Evolutionary conservation across 108 stramenopile species (phyloP), one percentile per base, ranked within the genome.

Genomic region (Skeletonema costatum): DNA sequence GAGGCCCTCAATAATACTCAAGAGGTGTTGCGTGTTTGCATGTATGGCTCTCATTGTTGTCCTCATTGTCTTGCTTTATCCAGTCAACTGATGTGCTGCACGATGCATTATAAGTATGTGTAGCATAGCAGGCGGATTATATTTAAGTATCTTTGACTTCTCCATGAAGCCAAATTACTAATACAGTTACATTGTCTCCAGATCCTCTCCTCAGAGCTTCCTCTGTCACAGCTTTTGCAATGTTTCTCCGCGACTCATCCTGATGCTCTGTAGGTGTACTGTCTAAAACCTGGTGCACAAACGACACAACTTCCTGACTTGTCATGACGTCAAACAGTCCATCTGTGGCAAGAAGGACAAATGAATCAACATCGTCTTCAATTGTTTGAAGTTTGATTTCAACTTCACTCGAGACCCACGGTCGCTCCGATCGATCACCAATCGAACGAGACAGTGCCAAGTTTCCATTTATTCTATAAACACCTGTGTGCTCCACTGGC

Each of bases 381-480:
- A 86, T 31, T 11, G 75, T 63, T 30, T 87, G 74, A 35, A 76
- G 70, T 38, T 71, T 73, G n/a, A 99, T 84, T 19, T 99, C 98
- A 0, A 92, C 91, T 42, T 91, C 89, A 31, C 85, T 88, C 38
- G 78, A 88, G 4, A 99, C 94, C 63, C 80, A 84, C 9, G 98
- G 98, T 8, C 93, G 84, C 69, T 96, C 96, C 31, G 87, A 86
- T 5, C 95, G 83, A 81, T 98, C 98, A n/a, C 98, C 98, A 58
- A 98, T 90, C 7, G 98, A 92, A 8, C 98, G 78, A 4, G 98
- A 94, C 14, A 98, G 70, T 36, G 98, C 95, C 31, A 98, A 80
- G 74, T 96, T 98, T 14, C 98, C 97, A 87, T 98, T 98, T 58
- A 98, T 93, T 30, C 98, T 76, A 76, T 94, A 97, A 4, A 97